phyloP scores from a whole-genome alignment of 2,329 filamentous ascomycete genomes.

The Podosphaera xanthii region DNA sequence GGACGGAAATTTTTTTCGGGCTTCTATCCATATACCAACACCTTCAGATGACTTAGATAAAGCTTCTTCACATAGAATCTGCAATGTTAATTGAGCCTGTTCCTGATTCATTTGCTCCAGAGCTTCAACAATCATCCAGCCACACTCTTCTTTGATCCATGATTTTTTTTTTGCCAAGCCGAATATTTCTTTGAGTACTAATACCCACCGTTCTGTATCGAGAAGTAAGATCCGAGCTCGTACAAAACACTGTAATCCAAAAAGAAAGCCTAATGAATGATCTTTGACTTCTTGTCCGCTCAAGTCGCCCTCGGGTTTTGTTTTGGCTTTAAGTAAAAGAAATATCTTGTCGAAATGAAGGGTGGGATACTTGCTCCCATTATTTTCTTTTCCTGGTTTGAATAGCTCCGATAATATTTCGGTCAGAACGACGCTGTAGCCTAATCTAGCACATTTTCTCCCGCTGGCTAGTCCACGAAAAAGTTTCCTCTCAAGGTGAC shows the following conservation, averaged over 20 bases:
- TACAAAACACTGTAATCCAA: conserved; percentile 70
- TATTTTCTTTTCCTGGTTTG: conserved; percentile 22
- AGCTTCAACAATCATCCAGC: conserved; percentile 56
- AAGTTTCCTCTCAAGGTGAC: conserved; percentile 43
- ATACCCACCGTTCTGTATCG: conserved; percentile 34
- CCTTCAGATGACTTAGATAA: conserved; percentile 69
- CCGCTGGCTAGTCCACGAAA: conserved; percentile 78
- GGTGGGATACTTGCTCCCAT: conserved; percentile 24
- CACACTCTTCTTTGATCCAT: conserved; percentile 77
- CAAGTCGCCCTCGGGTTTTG: conserved; percentile 27
- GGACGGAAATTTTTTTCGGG: conserved; percentile 38
- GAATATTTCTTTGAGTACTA: conserved; percentile 50
- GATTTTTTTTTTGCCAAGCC: conserved; percentile 59
- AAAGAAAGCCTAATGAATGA: conserved; percentile 63
- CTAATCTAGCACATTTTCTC: conserved; percentile 67
- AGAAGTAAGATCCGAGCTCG: conserved; percentile 51
- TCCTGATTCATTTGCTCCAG: conserved; percentile 34
- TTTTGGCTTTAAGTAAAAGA: conserved; percentile 30
- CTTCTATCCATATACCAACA: conserved; percentile 65
- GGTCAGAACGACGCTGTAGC: conserved; percentile 72
- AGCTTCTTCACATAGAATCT: conserved; percentile 37
- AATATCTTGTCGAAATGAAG: conserved; percentile 36
- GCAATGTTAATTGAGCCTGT: conserved; percentile 37
- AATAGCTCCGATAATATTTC: conserved; percentile 57
- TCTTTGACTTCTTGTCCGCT: conserved; percentile 62